phyloP scores from a whole-genome alignment of 441 rosid genomes.

The Populus hybrid region DNA sequence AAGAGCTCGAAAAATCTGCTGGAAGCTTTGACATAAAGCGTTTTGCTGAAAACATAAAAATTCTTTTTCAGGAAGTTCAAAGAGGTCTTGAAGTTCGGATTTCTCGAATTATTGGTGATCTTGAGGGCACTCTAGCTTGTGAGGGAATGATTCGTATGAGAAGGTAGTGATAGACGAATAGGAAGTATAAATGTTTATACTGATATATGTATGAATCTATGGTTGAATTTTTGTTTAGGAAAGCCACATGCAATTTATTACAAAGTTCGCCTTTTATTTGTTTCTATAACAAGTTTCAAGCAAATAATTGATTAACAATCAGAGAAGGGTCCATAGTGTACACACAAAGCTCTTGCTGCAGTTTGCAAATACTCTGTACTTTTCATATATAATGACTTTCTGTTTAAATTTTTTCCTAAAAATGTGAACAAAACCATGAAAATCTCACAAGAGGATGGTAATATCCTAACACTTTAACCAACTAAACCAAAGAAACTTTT shows the following conservation, averaged over 20 bases:
- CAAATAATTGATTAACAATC: neutral
- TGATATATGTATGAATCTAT: neutral
- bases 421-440: no score
- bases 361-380: neutral
- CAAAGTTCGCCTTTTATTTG: neutral
- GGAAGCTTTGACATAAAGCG: constrained; percentile 54
- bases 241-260: neutral
- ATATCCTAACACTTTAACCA: no score
- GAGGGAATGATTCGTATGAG: constrained; percentile 69
- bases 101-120: constrained; percentile 78
- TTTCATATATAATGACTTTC: neutral
- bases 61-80: constrained; percentile 73
- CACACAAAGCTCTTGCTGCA: neutral
- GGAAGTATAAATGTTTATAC: neutral
- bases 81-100: constrained; percentile 87
- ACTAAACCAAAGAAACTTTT: no score
- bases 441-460: no score
- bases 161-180: constrained; percentile 20
- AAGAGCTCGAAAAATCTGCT: constrained; percentile 42
- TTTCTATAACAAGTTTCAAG: neutral
- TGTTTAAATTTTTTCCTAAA: no score
- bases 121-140: constrained; percentile 81
- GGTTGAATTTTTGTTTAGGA: neutral
- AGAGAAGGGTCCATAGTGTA: neutral
- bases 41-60: constrained; percentile 58